These are phyloP conservation scores for Teunomyces cretensis DNA, from an alignment of 805 yeast species.

Conservation along the genomic window DNA sequence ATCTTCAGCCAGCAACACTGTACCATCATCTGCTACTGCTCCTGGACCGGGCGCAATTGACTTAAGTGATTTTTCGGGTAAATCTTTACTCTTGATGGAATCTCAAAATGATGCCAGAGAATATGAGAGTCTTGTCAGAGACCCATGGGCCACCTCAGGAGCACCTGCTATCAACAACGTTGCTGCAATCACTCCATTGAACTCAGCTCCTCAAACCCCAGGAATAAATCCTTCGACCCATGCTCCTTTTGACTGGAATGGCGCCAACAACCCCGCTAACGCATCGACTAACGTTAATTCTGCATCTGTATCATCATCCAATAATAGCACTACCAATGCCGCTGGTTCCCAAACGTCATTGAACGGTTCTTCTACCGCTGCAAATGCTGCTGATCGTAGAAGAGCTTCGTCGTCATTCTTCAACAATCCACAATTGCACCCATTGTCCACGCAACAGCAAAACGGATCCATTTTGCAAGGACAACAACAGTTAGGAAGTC, in stretches of 20 bases:
- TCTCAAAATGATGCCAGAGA: conserved; percentile 48
- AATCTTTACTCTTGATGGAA: conserved; percentile 45
- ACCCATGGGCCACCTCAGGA: conserved; percentile 37
- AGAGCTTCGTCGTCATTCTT: conserved; percentile 56
- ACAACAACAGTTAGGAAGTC: conserved; percentile 6
- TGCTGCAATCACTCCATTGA: conserved; percentile 10
- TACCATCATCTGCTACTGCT: conserved; percentile 6
- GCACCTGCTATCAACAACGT: conserved; percentile 5
- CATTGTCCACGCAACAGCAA: conserved; percentile 3
- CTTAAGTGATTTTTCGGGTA: conserved; percentile 38
- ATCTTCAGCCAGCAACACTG: conserved; percentile 3
- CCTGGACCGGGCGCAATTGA: conserved; percentile 25
- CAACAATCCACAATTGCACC: conserved; percentile 17
- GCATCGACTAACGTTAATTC: conserved; percentile 4
- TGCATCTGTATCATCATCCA: background rate
- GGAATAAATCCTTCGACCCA: conserved; percentile 16
- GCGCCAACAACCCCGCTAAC: conserved; percentile 7
- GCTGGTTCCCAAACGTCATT: conserved; percentile 3
- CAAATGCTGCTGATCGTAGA: conserved; percentile 37
- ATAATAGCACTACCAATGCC: background rate
- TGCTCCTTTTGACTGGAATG: conserved; percentile 37
- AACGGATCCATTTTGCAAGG: conserved; percentile 3
- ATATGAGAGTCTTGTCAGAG: conserved; percentile 47
- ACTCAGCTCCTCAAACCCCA: conserved; percentile 44
- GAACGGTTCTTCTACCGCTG: conserved; percentile 4